Evolutionary conservation across 2,329 filamentous ascomycete genomes (phyloP), one percentile per base, ranked within the genome.

Genomic region (Daldinia sp.): DNA sequence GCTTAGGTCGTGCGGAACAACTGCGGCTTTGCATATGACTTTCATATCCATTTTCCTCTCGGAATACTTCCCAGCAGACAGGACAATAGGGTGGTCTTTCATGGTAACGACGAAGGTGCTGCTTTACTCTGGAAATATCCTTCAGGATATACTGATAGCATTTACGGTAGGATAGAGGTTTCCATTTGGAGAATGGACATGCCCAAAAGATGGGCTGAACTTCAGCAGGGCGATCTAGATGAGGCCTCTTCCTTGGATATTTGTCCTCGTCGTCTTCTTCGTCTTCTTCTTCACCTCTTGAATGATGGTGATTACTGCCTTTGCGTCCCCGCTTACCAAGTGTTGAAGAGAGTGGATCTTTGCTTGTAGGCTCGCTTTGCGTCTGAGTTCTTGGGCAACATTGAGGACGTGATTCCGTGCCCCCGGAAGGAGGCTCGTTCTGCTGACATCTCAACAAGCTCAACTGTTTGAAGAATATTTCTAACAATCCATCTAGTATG

Each of bases 131-230:
- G 4, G 60, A 61, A 35, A 72, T 69, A 18, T 72, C 66, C 39
- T 64, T 72, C 39, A 72, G 50, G 39, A 67, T 67, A 39, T 72
- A 67, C 28, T 61, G 60, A 44, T 58, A 56, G 39, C 69, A 72
- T 28, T 33, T 61, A 10, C 42, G 55, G 37, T 72, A 72, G 0
- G 64, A 59, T 20, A 71, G 48, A 6, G 70, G 70, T 7, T 71
- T 71, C 65, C 68, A 71, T 59, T 72, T 72, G 10, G 61, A 57
- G 54, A 72, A 72, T 0, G 70, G 68, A 63, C 70, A 72, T 30
- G 70, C 70, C 42, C 59, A 53, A 37, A 67, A 65, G 12, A 5
- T 53, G 15, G 53, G 23, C 5, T 42, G 13, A 6, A 10, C 18
- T n/a, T 57, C 46, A 5, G 10, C 6, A 10, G 46, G 46, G 2